Evolutionary conservation across 2,329 filamentous ascomycete species (phyloP).

Genomic region (Capronia epimyces): DNA sequence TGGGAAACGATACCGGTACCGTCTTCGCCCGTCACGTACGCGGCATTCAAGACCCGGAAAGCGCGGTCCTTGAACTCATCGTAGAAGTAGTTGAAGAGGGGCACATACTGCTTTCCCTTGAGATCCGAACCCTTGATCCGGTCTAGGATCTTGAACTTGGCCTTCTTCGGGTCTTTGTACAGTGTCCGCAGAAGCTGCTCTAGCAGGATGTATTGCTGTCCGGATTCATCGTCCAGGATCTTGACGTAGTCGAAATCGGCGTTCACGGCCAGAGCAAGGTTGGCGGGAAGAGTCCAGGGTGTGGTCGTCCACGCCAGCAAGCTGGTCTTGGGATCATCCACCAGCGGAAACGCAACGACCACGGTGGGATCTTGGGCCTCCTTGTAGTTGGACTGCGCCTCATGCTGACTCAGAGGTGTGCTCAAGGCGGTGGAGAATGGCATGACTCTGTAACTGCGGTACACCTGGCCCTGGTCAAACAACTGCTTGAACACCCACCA

Average conservation of each 20-base stretch:
- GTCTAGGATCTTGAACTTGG: constrained; percentile 71
- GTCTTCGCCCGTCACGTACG: constrained; percentile 76
- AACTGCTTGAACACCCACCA: constrained; percentile 93
- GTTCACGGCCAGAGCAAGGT: constrained; percentile 66
- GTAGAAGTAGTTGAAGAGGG: constrained; percentile 76
- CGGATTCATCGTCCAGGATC: constrained; percentile 68
- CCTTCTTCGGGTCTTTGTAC: constrained; percentile 90
- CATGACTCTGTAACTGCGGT: constrained; percentile 81
- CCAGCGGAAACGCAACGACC: constrained; percentile 73
- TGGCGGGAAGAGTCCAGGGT: constrained; percentile 72
- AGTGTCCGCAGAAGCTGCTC: constrained; percentile 70
- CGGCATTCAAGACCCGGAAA: constrained; percentile 71
- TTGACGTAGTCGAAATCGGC: constrained; percentile 77
- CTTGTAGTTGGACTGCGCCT: constrained; percentile 85
- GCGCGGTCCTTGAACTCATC: constrained; percentile 74
- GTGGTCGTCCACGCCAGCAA: constrained; percentile 81
- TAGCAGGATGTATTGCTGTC: constrained; percentile 72
- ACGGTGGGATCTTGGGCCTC: constrained; percentile 79
- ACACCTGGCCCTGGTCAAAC: constrained; percentile 76
- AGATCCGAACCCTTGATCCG: constrained; percentile 74
- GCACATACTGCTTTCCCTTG: constrained; percentile 75
- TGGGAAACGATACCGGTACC: constrained; percentile 87
- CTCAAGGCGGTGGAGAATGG: constrained; percentile 81
- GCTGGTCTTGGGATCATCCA: constrained; percentile 64
- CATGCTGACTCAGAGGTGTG: constrained; percentile 80